phyloP scores from a whole-genome alignment of 2,329 filamentous ascomycete species.

The Penicillium capsulatum region DNA sequence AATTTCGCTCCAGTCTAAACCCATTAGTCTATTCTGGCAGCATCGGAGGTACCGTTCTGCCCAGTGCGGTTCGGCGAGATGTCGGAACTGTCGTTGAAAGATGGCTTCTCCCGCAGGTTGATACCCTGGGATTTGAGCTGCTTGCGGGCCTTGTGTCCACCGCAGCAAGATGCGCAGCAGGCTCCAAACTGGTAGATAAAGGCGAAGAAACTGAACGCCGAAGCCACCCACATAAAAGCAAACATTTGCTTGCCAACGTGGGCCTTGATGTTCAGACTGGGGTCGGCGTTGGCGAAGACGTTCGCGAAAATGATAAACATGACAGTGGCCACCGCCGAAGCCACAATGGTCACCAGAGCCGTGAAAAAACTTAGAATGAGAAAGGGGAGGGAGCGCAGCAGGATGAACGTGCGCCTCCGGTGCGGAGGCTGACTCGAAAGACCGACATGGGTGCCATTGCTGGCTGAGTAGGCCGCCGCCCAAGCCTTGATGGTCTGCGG shows the following conservation, averaged over 20 bases:
- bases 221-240: conserved; percentile 83
- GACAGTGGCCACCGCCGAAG: conserved; percentile 70
- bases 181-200: conserved; percentile 70
- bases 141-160: conserved; percentile 37
- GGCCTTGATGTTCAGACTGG: conserved; percentile 71
- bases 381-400: conserved; percentile 59
- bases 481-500: conserved; percentile 30
- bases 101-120: conserved; percentile 14
- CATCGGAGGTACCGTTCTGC: no score
- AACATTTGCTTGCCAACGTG: conserved; percentile 70
- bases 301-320: conserved; percentile 79
- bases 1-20: no score
- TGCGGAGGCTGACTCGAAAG: conserved; percentile 28
- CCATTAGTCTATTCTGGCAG: no score
- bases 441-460: conserved; percentile 3
- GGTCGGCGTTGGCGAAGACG: conserved; percentile 63
- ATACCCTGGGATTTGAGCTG: conserved; percentile 25
- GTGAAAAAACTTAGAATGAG: conserved; percentile 64
- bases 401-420: conserved; percentile 35
- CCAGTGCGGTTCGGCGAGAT: neutral
- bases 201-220: conserved; percentile 61
- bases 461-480: conserved; percentile 19
- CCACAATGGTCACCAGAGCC: conserved; percentile 64
- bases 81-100: neutral
- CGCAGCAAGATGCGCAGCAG: conserved; percentile 62